Conservation (phyloP, 805 yeast species). For the Metschnikowia orientalis region DNA sequence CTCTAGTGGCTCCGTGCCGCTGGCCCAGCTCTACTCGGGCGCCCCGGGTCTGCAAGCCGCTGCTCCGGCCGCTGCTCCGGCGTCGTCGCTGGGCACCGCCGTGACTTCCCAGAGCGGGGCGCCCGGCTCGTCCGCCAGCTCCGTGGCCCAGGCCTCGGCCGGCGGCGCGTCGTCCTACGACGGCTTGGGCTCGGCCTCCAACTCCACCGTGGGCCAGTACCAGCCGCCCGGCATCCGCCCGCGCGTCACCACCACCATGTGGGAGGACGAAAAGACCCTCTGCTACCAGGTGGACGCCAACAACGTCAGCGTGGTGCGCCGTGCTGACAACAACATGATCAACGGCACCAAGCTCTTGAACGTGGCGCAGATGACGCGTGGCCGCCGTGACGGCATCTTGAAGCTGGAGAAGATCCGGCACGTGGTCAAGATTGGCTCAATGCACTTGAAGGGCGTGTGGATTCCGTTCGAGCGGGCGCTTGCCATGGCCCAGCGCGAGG, state of each 20-base stretch:
- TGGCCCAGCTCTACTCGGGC: constrained; percentile 13
- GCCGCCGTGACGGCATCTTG: constrained; percentile 78
- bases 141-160: constrained; percentile 15
- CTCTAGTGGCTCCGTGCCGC: constrained; percentile 12
- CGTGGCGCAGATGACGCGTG: constrained; percentile 85
- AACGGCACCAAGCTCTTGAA: constrained; percentile 80
- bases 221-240: constrained; percentile 51
- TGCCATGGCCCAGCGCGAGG: constrained; percentile 77
- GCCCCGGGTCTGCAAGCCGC: constrained; percentile 10
- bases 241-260: constrained; percentile 76
- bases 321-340: constrained; percentile 82
- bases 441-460: constrained; percentile 90
- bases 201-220: constrained; percentile 39
- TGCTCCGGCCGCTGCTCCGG: constrained; percentile 12
- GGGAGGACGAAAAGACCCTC: constrained; percentile 84
- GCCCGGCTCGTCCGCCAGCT: constrained; percentile 12
- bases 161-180: constrained; percentile 15
- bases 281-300: constrained; percentile 85
- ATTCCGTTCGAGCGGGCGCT: constrained; percentile 80
- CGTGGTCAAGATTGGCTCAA: constrained; percentile 81
- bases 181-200: constrained; percentile 14
- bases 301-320: constrained; percentile 72
- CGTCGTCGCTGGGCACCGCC: constrained; percentile 20
- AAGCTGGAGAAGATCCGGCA: constrained; percentile 73
- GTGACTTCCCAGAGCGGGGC: constrained; percentile 23